These are phyloP conservation scores for Phoma sp. DNA, from an alignment of 2,329 filamentous ascomycete genomes.

Conservation along the genomic window DNA sequence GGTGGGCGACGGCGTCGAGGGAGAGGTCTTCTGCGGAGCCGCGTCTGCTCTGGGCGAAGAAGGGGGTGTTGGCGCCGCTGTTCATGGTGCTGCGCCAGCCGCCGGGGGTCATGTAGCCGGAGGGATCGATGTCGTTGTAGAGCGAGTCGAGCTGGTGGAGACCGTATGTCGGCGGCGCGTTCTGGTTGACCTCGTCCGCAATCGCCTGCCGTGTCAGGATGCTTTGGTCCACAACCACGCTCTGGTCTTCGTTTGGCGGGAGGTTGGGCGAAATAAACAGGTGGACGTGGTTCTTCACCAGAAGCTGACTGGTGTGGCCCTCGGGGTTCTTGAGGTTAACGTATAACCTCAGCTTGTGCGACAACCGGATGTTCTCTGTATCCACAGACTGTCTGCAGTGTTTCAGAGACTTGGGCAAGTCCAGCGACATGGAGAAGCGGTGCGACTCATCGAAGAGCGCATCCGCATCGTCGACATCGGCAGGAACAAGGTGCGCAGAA, in stretches of 20 bases:
- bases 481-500: constrained; percentile 38
- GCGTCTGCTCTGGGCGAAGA: constrained; percentile 72
- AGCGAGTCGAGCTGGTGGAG: constrained; percentile 88
- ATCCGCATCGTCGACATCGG: constrained; percentile 37
- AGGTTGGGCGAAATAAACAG: constrained; percentile 97
- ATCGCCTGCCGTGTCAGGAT: constrained; percentile 51
- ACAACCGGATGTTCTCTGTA: constrained; percentile 85
- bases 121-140: constrained; percentile 84
- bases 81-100: constrained; percentile 63
- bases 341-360: constrained; percentile 90
- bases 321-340: constrained; percentile 94
- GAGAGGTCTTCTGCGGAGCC: constrained; percentile 83
- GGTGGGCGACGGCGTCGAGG: constrained; percentile 52
- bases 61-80: constrained; percentile 75
- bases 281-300: constrained; percentile 87
- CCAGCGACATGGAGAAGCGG: constrained; percentile 65
- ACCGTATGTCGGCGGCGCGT: constrained; percentile 91
- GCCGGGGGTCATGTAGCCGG: constrained; percentile 80
- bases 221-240: constrained; percentile 61
- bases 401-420: constrained; percentile 81
- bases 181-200: constrained; percentile 64
- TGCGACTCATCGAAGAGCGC: constrained; percentile 63
- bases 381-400: constrained; percentile 90
- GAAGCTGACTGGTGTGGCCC: constrained; percentile 90
- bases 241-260: constrained; percentile 85